Percentiles rank a stretch among this genome's conserved stretches.
phyloP scores from a whole-genome alignment of 192 early-diverging fungal genomes.

The Coemansia sp. region DNA sequence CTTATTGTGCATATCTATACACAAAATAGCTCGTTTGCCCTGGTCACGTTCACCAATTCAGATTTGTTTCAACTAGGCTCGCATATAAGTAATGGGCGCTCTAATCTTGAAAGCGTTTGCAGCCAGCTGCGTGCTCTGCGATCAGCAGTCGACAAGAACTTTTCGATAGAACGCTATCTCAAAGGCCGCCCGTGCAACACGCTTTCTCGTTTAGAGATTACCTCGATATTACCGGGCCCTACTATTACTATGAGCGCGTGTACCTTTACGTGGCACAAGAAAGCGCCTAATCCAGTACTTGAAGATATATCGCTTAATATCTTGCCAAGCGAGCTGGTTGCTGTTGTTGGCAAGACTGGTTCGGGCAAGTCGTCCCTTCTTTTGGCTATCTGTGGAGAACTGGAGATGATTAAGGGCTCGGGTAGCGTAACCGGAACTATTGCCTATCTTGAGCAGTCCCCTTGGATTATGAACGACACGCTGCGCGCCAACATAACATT shows the following conservation, averaged over 20 bases:
- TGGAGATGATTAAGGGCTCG: constrained; percentile 52
- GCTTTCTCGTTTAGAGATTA: constrained; percentile 6
- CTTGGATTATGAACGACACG: constrained; percentile 87
- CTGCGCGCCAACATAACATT: constrained; percentile 70
- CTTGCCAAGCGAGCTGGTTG: constrained; percentile 63
- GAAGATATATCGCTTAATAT: constrained; percentile 54
- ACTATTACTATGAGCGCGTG: constrained; percentile 18
- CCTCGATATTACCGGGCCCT: background rate
- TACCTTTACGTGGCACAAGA: constrained; percentile 29
- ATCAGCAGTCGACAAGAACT: background rate
- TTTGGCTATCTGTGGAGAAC: constrained; percentile 79
- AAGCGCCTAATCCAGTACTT: background rate
- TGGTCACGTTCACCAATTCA: constrained; percentile 14
- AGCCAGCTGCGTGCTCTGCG: constrained; percentile 3
- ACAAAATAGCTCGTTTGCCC: background rate
- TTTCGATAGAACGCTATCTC: constrained; percentile 18
- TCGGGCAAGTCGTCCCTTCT: constrained; percentile 85
- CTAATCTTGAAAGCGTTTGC: constrained; percentile 2
- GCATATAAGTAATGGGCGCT: constrained; percentile 10
- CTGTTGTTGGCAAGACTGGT: constrained; percentile 81
- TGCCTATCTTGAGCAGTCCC: constrained; percentile 76
- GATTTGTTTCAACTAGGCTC: constrained; percentile 28
- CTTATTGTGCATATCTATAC: constrained; percentile 21
- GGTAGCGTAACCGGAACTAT: constrained; percentile 65
- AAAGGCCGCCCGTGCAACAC: constrained; percentile 10